Evolutionary conservation across 2,329 filamentous ascomycete genomes (phyloP).

Genomic region (Colletotrichum spinosum): DNA sequence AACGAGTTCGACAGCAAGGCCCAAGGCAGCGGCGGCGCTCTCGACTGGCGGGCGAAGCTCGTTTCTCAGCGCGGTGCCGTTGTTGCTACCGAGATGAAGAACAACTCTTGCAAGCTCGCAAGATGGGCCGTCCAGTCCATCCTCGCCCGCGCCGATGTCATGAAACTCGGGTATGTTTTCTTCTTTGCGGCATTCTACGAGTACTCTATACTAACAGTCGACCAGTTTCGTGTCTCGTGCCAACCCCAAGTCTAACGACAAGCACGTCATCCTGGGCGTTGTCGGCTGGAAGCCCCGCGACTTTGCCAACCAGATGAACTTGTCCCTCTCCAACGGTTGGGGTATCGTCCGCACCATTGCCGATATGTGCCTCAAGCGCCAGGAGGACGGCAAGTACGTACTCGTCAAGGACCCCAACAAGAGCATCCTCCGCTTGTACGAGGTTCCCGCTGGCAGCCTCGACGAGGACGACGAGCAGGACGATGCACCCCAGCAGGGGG

Average conservation of each 20-base stretch:
- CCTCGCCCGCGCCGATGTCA: slow-evolving; percentile 94
- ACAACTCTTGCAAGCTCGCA: slow-evolving; percentile 99
- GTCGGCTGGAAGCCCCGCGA: slow-evolving; percentile 98
- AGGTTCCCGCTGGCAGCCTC: slow-evolving; percentile 87
- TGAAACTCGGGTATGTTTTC: slow-evolving; percentile 89
- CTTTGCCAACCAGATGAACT: slow-evolving; percentile 97
- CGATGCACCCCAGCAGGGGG: slow-evolving; percentile 62
- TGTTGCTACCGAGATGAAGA: slow-evolving; percentile 99
- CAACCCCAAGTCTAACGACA: slow-evolving; percentile 92
- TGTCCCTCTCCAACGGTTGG: slow-evolving; percentile 97
- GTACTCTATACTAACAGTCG: slow-evolving; percentile 42
- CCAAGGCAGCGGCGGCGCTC: slow-evolving; percentile 90
- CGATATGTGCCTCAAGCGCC: slow-evolving; percentile 87
- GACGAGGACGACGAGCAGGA: slow-evolving; percentile 88
- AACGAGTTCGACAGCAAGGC: slow-evolving; percentile 99
- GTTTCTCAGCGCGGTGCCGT: slow-evolving; percentile 95
- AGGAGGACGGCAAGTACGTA: slow-evolving; percentile 81
- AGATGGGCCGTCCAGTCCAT: slow-evolving; percentile 98
- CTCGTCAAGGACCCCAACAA: slow-evolving; percentile 95
- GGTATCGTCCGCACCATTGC: slow-evolving; percentile 98
- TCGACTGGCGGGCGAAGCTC: slow-evolving; percentile 97
- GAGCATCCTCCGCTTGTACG: slow-evolving; percentile 91
- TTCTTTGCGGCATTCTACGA: background rate
- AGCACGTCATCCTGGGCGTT: slow-evolving; percentile 95
- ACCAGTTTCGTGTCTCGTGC: slow-evolving; percentile 90